Base-by-base conservation (phyloP, 176 grass and related monocot species). In the Musa itinerans region DNA sequence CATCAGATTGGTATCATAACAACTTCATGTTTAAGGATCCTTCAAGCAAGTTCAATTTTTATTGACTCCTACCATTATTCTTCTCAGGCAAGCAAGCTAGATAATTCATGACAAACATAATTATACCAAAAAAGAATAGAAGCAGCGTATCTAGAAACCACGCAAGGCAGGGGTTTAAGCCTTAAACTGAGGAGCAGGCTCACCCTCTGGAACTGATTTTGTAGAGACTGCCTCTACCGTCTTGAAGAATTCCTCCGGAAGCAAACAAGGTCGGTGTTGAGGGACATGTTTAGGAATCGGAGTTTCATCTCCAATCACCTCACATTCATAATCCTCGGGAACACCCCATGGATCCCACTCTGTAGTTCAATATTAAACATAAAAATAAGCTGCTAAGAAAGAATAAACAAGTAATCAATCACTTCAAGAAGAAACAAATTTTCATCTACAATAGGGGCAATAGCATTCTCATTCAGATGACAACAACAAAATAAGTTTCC, bases 311-410 rank as follows among this genome's bases (percentile, higher is more conserved):
- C 88, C 91, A 54, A 94, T 94, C 56, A 99, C 78, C 74, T 99
- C 88, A 2, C 95, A 99, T 82, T 99, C 83, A 7, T 94, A 94
- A 63, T 94, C 88, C 50, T 91, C 90, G 81, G 95, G 90, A 83
- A 99, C 88, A 76, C 95, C 95, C 95, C 95, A 99, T 61, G 90
- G 90, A 58, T 99, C 88, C 95, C 95, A 99, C 68, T 94, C 95
- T 99, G 88, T 61, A 78, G 83, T 82, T 53, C 19, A 76, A 75
- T 76, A 22, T 65, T 63, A 81, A 9, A 73, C 65, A 25, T 5
- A 34, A 59, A 59, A 14, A 65, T 53, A 69, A 79, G 15, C 52
- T 51, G 50, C 11, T 2, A 29, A 52, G 59, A 64, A 74, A 24
- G 62, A 66, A 52, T 51, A 0, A 12, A 17, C 27, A 77, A 23